Evolutionary conservation across 768 basidiomycete genomes (phyloP).

Genomic region (Guyanaporus albipodus): DNA sequence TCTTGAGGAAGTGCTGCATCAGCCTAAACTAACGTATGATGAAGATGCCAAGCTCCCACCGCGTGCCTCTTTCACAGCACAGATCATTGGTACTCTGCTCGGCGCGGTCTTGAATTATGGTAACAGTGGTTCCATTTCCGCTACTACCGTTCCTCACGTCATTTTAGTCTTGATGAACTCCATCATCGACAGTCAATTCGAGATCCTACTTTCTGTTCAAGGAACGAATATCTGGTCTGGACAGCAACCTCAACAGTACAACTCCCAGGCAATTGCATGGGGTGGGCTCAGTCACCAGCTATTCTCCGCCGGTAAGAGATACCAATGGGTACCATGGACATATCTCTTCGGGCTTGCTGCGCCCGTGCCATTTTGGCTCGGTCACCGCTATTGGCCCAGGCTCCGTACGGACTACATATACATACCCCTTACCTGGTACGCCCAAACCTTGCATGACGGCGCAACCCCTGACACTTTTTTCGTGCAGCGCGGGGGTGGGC

Average conservation of each 20-base stretch:
- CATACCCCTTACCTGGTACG: slow-evolving; percentile 28
- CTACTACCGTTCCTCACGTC: background rate
- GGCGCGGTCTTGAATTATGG: slow-evolving; percentile 47
- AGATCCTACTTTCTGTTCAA: slow-evolving; percentile 49
- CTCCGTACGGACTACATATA: slow-evolving; percentile 26
- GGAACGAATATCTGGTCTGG: slow-evolving; percentile 43
- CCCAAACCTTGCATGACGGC: slow-evolving; percentile 1
- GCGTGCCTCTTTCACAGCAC: slow-evolving; percentile 58
- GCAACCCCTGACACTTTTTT: background rate
- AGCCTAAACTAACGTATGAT: slow-evolving; percentile 35
- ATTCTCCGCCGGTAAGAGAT: slow-evolving; percentile 29
- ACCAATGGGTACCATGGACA: slow-evolving; percentile 40
- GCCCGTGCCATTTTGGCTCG: slow-evolving; percentile 41
- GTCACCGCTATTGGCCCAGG: slow-evolving; percentile 35
- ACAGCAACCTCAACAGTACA: slow-evolving; percentile 28
- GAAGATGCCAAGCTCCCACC: slow-evolving; percentile 53
- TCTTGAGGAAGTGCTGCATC: background rate
- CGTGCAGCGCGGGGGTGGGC: slow-evolving; percentile 14
- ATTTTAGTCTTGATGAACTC: slow-evolving; percentile 56
- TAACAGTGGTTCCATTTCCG: slow-evolving; percentile 14
- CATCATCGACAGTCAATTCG: slow-evolving; percentile 48
- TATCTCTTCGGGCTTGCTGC: slow-evolving; percentile 31
- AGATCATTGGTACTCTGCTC: slow-evolving; percentile 52
- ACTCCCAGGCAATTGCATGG: slow-evolving; percentile 36
- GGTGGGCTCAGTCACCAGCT: slow-evolving; percentile 36